Base-by-base conservation (phyloP, 1,284 basidiomycete genomes). In the Ganoderma leucocontextum region DNA sequence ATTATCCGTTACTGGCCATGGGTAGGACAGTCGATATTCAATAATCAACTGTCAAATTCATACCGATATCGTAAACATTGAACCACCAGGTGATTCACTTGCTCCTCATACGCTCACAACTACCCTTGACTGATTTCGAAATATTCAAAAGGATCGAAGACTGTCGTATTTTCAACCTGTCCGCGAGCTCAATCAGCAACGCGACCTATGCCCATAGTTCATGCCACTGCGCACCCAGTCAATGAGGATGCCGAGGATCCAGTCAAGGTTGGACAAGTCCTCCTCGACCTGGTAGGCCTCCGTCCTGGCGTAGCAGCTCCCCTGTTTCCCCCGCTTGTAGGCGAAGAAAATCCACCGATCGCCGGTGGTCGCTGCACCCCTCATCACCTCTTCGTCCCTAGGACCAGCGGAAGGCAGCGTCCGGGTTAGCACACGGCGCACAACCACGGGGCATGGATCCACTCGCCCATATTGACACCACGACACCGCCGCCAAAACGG, bases 201-300 rank as follows among this genome's bases (percentile, higher is more conserved):
- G 15, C 17, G 15, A 17, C 4, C 4, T 13, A 17, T 42, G 7
- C 4, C 4, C 5, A 17, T 42, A 5, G 41, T 42, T 42, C 17
- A 17, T 6, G 12, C 7, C 17, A 17, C 7, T 42, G 15, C n/a
- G 47, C n/a, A 49, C 47, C 47, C 47, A 49, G 22, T 49, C 47
- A 12, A 49, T 49, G 47, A 22, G 47, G 6, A 49, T 2, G 47
- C 47, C 47, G 19, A 49, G n/a, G 47, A 49, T 49, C 47, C 47
- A 49, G 47, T 49, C 47, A n/a, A 49, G 47, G 22, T 49, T 49
- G n/a, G 47, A 49, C 47, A 49, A 25, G 17, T 49, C n/a, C 22
- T 49, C n/a, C 22, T 25, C 47, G 47, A 49, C 4, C 47, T 25
- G 4, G 47, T 10, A 49, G 2, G 17, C 22, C 8, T 49, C n/a